Base-by-base conservation (phyloP, 768 basidiomycete species). In the Hypholoma sublateritium region DNA sequence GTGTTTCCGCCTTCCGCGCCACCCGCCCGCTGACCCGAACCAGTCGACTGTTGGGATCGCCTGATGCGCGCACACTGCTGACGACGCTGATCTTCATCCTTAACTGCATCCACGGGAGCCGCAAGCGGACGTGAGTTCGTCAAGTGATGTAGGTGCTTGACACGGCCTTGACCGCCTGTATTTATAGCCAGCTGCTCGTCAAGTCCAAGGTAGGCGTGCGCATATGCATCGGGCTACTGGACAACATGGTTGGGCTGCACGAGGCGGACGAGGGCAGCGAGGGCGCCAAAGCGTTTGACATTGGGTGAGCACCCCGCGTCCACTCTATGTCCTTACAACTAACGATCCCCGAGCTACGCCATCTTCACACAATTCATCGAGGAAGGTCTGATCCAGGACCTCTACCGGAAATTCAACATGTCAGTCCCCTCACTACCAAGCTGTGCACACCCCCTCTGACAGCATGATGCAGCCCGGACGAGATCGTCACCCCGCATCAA, bases 401-500 rank as follows among this genome's bases (percentile, higher is more conserved):
- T 93, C 22, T 94, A 88, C 69, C 70, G 62, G 17, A 79, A 77
- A 53, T 78, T 93, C 53, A 67, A 74, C 19, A 76, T 89, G 91
- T 91, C 65, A 61, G 85, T 73, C 24, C 11, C 1, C 28, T 16
- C 25, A 42, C 44, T 32, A 32, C 28, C 28, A 32, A 62, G 43
- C 21, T 25, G 42, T 6, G 13, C 14, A 4, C 17, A 22, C 8
- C 3, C 17, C 34, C 22, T 6, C 47, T 35, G 12, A 21, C 21
- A 50, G 19, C 37, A 60, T 60, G 8, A 42, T 48, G 32, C 68
- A 91, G 91, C 56, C 59, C 72, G 21, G 84, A 81, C 45, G 93
- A 94, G 72, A 77, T 86, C 12, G 81, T 95, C 39, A 85, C 91
- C 5, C 91, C 93, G 0, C 87, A 89, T 62, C 95, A 96, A 69